Conservation (phyloP, 2,329 filamentous ascomycete genomes). For the Claviceps monticola region DNA sequence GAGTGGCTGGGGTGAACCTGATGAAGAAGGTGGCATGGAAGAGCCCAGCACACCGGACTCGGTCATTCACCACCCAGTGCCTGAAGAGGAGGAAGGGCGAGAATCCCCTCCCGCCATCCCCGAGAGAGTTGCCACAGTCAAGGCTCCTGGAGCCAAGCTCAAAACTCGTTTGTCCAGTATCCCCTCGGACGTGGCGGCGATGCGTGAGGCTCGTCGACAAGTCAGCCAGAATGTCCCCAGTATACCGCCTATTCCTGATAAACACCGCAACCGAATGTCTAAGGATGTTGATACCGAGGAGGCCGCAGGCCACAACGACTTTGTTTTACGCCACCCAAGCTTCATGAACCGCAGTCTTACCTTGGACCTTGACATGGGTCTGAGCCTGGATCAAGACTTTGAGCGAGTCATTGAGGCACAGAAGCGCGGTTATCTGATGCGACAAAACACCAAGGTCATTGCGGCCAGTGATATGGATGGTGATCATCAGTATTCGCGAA, state of each 20-base stretch:
- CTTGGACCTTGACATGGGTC: slow-evolving; percentile 65
- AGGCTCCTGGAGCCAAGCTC: slow-evolving; percentile 70
- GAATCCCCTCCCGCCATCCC: slow-evolving; percentile 57
- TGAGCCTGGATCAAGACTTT: slow-evolving; percentile 84
- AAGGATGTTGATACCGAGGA: slow-evolving; percentile 29
- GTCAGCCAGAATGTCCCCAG: slow-evolving; percentile 61
- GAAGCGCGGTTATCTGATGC: slow-evolving; percentile 99
- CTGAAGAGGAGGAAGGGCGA: slow-evolving; percentile 27
- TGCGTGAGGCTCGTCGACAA: slow-evolving; percentile 75
- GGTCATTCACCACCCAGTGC: slow-evolving; percentile 66
- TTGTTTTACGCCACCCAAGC: slow-evolving; percentile 51
- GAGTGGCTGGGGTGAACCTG: slow-evolving; percentile 43
- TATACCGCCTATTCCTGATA: slow-evolving; percentile 47
- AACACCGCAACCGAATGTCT: slow-evolving; percentile 42
- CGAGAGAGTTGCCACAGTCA: slow-evolving; percentile 76
- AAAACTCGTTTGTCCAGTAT: slow-evolving; percentile 84
- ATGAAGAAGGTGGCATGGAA: slow-evolving; percentile 36
- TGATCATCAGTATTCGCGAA: slow-evolving; percentile 39
- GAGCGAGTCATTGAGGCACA: slow-evolving; percentile 89
- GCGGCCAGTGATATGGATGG: slow-evolving; percentile 70
- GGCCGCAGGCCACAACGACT: slow-evolving; percentile 23
- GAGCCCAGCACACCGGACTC: slow-evolving; percentile 72
- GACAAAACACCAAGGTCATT: slow-evolving; percentile 94
- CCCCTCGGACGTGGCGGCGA: slow-evolving; percentile 66
- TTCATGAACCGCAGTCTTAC: slow-evolving; percentile 75